Percentiles rank a stretch among this genome's conserved stretches.
Conservation (phyloP, 1,139 yeast genomes). For the Pneumocystis sp. region DNA sequence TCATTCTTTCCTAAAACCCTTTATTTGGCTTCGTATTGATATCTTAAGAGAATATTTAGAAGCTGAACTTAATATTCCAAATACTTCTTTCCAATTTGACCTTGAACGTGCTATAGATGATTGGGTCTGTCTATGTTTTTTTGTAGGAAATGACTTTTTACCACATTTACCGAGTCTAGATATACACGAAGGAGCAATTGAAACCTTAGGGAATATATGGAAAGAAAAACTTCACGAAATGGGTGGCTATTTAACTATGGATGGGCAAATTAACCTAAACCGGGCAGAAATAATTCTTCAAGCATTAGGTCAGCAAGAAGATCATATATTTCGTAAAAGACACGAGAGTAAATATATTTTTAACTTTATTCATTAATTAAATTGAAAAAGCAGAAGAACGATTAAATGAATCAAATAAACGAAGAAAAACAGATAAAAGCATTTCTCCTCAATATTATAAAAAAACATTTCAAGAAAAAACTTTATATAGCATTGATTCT, state of each 20-base stretch:
- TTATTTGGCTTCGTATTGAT: slow-evolving; percentile 83
- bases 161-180: slow-evolving; percentile 93
- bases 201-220: slow-evolving; percentile 69
- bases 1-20: slow-evolving; percentile 62
- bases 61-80: slow-evolving; percentile 57
- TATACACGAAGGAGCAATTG: slow-evolving; percentile 89
- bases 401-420: slow-evolving; percentile 45
- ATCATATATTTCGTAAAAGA: slow-evolving; percentile 56
- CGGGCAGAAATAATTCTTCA: slow-evolving; percentile 61
- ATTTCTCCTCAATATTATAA: background rate
- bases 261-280: slow-evolving; percentile 58
- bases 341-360: slow-evolving; percentile 20
- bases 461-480: slow-evolving; percentile 14
- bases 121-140: slow-evolving; percentile 98
- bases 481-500: slow-evolving; percentile 3
- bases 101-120: slow-evolving; percentile 93
- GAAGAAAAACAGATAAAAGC: slow-evolving; percentile 32
- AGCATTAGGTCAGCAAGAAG: slow-evolving; percentile 59
- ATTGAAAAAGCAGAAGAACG: slow-evolving; percentile 43
- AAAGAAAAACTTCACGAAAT: slow-evolving; percentile 50
- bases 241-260: slow-evolving; percentile 73
- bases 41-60: slow-evolving; percentile 78
- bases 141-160: slow-evolving; percentile 94
- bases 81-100: slow-evolving; percentile 61
- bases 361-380: background rate